Evolutionary conservation across 371 early-diverging fungal genomes (phyloP), one percentile per base, ranked within the genome.

Genomic region (Actinomortierella ambigua): DNA sequence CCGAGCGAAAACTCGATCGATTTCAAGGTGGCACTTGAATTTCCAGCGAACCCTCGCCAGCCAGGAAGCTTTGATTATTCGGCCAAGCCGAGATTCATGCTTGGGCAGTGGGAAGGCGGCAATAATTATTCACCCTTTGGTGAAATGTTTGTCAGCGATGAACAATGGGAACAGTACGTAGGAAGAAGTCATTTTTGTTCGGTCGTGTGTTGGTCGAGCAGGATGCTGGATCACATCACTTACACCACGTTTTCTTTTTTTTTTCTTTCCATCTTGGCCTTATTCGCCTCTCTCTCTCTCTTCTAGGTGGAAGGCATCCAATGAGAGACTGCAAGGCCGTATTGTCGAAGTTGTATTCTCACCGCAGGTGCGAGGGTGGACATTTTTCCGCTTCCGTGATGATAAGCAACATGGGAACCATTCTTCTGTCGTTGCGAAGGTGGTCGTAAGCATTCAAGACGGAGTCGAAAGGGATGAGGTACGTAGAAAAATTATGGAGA

Each of bases 1-100:
- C 88, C 97, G 13, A 88, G 93, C 57, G 94, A 99, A 65, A 99
- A 99, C 77, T 96, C 99, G 0, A 86, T 99, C 14, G 99, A 99
- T 73, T 98, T 99, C 59, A 84, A 82, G 61, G 77, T 92, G 11
- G 46, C 75, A 15, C 61, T 90, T 7, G 55, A 69, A 26, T 82
- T 77, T 48, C 81, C 81, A 40, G 50, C 54, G 23, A 43, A 34
- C 17, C 34, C 34, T 34, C 34, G 11, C 11, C 34, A 34, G 11
- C 34, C 34, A 34, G 56, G 52, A 6, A 68, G 63, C 15, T 60
- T 65, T 17, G 77, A 80, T 42, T 58, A 50, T 17, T 54, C 47
- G 11, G 77, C 76, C 3, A 76, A 75, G 50, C 90, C 89, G 1
- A 65, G 73, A 20, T 79, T 90, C 34, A 53, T 78, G 3, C 68